phyloP scores from a whole-genome alignment of 371 early-diverging fungal genomes.

The Mortierella sp. region DNA sequence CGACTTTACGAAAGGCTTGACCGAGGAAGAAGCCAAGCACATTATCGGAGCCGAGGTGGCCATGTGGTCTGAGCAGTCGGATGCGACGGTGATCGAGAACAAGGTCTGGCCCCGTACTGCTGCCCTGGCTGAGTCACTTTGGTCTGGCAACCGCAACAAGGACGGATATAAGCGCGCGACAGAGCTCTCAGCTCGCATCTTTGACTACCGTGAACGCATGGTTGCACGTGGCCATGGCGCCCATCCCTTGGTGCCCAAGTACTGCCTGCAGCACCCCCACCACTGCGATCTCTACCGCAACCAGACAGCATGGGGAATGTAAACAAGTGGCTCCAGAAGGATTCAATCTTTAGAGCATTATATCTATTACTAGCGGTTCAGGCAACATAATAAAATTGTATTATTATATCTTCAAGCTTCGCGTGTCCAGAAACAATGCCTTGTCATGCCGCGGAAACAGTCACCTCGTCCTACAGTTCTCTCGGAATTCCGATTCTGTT shows the following conservation, averaged over 20 bases:
- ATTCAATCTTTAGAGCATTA: too few species aligned
- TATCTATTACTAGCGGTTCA: too few species aligned
- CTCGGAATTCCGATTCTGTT: too few species aligned
- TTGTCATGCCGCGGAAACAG: too few species aligned
- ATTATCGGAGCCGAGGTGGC: slow-evolving; percentile 72
- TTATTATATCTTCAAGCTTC: too few species aligned
- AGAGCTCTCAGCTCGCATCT: slow-evolving; percentile 75
- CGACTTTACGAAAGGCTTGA: slow-evolving; percentile 70
- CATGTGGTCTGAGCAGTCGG: slow-evolving; percentile 82
- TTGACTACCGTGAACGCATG: slow-evolving; percentile 80
- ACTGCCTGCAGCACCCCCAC: slow-evolving; percentile 76
- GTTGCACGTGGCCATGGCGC: slow-evolving; percentile 75
- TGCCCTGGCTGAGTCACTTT: slow-evolving; percentile 79
- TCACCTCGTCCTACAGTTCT: too few species aligned
- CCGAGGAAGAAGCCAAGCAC: slow-evolving; percentile 59
- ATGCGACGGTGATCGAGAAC: slow-evolving; percentile 69
- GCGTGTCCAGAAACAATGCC: too few species aligned
- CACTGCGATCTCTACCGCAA: slow-evolving; percentile 62
- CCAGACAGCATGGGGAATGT: slow-evolving; percentile 48
- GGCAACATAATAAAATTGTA: too few species aligned
- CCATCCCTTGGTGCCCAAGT: slow-evolving; percentile 76
- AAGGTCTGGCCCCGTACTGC: slow-evolving; percentile 81
- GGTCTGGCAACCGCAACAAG: slow-evolving; percentile 76
- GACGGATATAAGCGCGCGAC: slow-evolving; percentile 66
- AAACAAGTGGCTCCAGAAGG: too few species aligned